Conservation (phyloP, 1,139 yeast species). For the Protomyces inundatus region DNA sequence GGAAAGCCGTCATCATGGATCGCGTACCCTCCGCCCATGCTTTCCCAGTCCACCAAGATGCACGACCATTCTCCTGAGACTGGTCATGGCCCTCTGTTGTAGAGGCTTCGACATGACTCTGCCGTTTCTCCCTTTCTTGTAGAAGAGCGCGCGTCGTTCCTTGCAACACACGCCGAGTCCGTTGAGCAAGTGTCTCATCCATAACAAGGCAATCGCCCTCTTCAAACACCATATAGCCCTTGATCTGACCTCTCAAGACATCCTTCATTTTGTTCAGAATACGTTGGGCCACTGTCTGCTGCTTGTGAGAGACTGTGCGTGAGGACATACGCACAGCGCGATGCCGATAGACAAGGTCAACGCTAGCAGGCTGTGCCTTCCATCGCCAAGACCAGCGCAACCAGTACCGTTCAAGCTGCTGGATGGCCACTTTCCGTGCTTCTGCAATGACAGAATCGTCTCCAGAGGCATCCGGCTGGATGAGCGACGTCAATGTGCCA, state of each 20-base stretch:
- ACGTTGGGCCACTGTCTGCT: no score
- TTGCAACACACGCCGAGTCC: slow-evolving; percentile 1
- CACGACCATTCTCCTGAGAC: background rate
- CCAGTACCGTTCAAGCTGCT: background rate
- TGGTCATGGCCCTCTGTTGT: background rate
- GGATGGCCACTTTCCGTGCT: background rate
- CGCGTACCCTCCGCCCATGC: slow-evolving; percentile 9
- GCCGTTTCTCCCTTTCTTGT: background rate
- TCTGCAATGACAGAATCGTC: background rate
- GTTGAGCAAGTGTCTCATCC: background rate
- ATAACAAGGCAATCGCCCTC: background rate
- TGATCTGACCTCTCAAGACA: background rate
- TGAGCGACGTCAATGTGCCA: background rate
- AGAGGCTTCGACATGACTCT: background rate
- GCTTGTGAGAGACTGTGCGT: no score
- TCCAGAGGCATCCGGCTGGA: background rate
- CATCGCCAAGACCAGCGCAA: background rate
- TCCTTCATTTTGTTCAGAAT: no score
- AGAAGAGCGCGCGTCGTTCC: background rate
- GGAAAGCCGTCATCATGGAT: background rate
- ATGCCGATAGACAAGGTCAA: background rate
- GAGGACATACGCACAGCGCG: no score
- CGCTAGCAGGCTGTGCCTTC: background rate
- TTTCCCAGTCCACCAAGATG: slow-evolving; percentile 12
- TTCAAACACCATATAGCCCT: background rate